A percentile compares a stretch with the other conserved stretches of the same genome.
Conservation (phyloP, 2,329 filamentous ascomycete species). For the Fusarium sp. region DNA sequence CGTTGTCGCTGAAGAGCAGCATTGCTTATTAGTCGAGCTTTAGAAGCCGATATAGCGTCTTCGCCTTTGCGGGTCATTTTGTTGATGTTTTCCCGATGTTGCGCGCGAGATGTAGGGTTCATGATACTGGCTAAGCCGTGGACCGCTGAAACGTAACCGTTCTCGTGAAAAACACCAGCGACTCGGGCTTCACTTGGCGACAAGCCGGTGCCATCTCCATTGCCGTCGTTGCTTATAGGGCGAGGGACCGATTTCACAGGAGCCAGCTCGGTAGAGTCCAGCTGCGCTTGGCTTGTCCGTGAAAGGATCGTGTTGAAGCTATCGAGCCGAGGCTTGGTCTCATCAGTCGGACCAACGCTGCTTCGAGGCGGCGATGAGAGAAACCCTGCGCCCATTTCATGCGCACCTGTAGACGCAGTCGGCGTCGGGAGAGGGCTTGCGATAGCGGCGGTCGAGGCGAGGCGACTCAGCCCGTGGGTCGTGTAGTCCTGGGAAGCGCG, state of each 20-base stretch:
- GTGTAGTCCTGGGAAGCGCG: conserved; percentile 42
- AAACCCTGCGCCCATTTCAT: conserved; percentile 45
- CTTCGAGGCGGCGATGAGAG: conserved; percentile 45
- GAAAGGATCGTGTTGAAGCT: conserved; percentile 43
- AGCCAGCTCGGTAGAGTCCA: conserved; percentile 27
- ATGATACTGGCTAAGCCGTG: conserved; percentile 52
- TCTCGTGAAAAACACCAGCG: conserved; percentile 51
- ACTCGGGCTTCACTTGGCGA: conserved; percentile 51
- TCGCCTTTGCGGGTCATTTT: conserved; percentile 45
- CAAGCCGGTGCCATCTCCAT: conserved; percentile 45
- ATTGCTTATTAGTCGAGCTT: conserved; percentile 51
- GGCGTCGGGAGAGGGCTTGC: conserved; percentile 46
- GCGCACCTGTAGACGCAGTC: conserved; percentile 39
- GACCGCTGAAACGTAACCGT: conserved; percentile 50
- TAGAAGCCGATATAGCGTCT: conserved; percentile 45
- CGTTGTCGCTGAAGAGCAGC: conserved; percentile 50
- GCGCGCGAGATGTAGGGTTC: conserved; percentile 47
- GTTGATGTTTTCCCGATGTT: conserved; percentile 47
- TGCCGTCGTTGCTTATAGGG: conserved; percentile 46
- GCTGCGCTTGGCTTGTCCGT: conserved; percentile 24
- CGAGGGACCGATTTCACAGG: conserved; percentile 38
- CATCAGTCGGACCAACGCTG: conserved; percentile 45
- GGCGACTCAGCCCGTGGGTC: conserved; percentile 44
- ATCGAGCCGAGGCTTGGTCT: conserved; percentile 41
- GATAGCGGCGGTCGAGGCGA: conserved; percentile 46